Evolutionary conservation across 305 asterid genomes (phyloP), one percentile per base, ranked within the genome.

Genomic region (Solanum hybrid): DNA sequence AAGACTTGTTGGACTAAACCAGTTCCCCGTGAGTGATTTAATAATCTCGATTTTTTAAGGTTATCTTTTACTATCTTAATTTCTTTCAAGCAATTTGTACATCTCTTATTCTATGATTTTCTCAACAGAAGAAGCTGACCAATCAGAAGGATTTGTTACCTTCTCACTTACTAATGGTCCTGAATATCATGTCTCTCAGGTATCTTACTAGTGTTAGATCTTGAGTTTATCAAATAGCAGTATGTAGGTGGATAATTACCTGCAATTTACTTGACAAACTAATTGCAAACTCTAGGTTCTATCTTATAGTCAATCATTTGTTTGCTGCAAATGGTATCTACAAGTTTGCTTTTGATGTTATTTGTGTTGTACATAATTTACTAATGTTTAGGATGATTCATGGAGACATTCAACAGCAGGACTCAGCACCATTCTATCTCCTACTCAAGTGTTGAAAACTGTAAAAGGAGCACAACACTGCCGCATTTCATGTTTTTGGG

Each of bases 131-230:
- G 98, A 96, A 86, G 93, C 92, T 36, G 98, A 94, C 29, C 95
- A 96, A 90, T 92, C 95, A 3, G 93, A 93, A 90, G 99, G 99
- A 20, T 92, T 91, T 88, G 97, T 96, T 85, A 96, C 96, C 71
- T 97, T 97, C 93, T 97, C 99, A 27, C 93, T 97, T 89, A 96
- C 99, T 32, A 96, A 96, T 29, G 99, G 99, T 90, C 99, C 99
- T 32, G 99, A 97, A 88, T 97, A 97, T 92, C 99, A 97, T 87
- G 98, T 96, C 90, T 97, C 99, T n/a, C 99, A 97, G 99, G 99
- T 96, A 92, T 38, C 87, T 88, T 91, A 14, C 14, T 78, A 14
- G 87, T 10, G 27, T 29, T 29, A 17, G 38, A 82, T 46, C 11
- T 10, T 46, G 87, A 82, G 73, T 17, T 82, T 27, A 27, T 46